Base-by-base conservation (phyloP, 805 yeast species). In the Saccharomyces eubayanus region DNA sequence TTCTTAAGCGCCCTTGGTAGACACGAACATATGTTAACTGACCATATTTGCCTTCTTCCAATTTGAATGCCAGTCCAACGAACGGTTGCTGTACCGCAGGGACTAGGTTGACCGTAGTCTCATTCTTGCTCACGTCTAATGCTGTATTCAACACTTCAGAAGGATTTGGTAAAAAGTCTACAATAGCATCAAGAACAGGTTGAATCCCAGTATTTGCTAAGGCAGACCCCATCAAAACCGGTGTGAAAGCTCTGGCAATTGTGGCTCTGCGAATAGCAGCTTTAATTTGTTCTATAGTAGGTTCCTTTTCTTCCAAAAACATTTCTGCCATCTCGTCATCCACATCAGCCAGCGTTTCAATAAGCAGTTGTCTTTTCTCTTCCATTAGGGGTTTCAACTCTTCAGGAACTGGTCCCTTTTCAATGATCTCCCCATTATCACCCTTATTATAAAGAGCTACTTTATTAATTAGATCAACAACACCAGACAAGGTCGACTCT, bases 211-310 rank as follows among this genome's bases (percentile, higher is more conserved):
- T 88, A 75, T 94, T 94, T 55, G 98, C 99, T 59, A 94, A 78
- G 20, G 99, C 99, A 50, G 97, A 89, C 24, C 99, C 99, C 97
- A 94, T 94, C 60, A 92, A 77, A n/a, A 94, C 98, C n/a, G 99
- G 99, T 12, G 98, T 89, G 77, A 94, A 94, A 69, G 81, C 87
- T 75, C 97, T 84, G 31, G 91, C 96, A 72, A 92, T 92, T 20
- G 99, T 94, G 50, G 97, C 81, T 65, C 97, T 83, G 72, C 99
- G 85, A 62, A 94, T 94, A 46, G 97, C 98, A 51, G 70, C 82
- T 68, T 86, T 84, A 59, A 94, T 86, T 74, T 94, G 96, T 55
- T 84, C 86, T 29, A 79, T 77, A 31, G 90, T 77, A 54, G 99
- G 98, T 62, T 83, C 94, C 63, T 82, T 79, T 69, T 96, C 99